Base-by-base conservation (phyloP, 148 eudicot species). In the Rhododendron ovatum region DNA sequence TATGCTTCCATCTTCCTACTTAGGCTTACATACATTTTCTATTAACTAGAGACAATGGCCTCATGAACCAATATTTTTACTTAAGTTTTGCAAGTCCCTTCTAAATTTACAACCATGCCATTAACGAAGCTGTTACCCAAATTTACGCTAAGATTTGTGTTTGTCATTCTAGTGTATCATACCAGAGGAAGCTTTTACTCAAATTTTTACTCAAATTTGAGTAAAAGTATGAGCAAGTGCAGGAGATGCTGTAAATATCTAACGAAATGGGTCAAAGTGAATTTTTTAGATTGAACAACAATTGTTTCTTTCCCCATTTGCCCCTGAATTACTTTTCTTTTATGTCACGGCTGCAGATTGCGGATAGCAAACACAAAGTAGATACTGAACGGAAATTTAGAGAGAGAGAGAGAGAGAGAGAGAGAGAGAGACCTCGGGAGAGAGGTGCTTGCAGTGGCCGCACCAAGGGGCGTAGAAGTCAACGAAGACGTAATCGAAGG, bases 401-500 rank as follows among this genome's bases (percentile, higher is more conserved):
- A 81, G 43, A 39, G 81, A 75, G 13, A 55, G 59, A 24, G 71
- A 73, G 81, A 81, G 43, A 39, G 81, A 75, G 13, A 55, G 59
- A 24, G 71, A n/a, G 59, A 55, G 81, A 35, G 83, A 47, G 24
- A 95, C 98, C 95, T 94, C 93, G 78, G 98, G 98, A 81, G 96
- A 84, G 75, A 95, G 98, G 30, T 93, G 94, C 84, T 96, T 94
- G 94, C 98, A 95, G 95, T 95, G 99, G 80, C 95, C 94, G 82
- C 99, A 96, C 99, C 99, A 94, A 61, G 96, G 96, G 28, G 99
- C 98, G 85, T 96, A 93, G 85, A 96, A 96, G 86, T 94, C 98
- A 47, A 95, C 96, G 84, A 96, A 92, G 76, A 96, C 75, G 78
- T 89, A 92, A 90, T 95, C 95, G 80, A 93, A 90, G 48, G 92